These are phyloP conservation scores for Chamaenerion angustifolium DNA, from an alignment of 345 rosid genomes.

Conservation along the genomic window DNA sequence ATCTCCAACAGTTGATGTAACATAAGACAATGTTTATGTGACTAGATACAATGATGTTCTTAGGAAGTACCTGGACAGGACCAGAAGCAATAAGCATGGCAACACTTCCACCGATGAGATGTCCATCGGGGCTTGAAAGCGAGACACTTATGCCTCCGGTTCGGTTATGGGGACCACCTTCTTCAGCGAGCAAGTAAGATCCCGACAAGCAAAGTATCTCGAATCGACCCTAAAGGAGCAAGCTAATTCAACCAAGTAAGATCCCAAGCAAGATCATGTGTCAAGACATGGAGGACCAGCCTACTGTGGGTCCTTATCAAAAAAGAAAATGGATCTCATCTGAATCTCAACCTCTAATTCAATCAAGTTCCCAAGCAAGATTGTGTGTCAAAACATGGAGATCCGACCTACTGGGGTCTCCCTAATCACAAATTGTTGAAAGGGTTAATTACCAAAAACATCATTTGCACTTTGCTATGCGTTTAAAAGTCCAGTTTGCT, in stretches of 20 bases:
- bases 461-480: too few relatives aligned
- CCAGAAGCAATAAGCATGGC: slow-evolving; percentile 70
- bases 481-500: too few relatives aligned
- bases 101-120: slow-evolving; percentile 80
- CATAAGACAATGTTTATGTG: neutral
- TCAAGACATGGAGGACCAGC: too few relatives aligned
- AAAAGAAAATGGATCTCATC: too few relatives aligned
- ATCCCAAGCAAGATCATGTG: neutral
- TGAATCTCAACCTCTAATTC: too few relatives aligned
- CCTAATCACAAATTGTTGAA: too few relatives aligned
- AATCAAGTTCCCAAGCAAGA: too few relatives aligned
- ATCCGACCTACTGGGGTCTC: too few relatives aligned
- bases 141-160: slow-evolving; percentile 92
- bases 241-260: slow-evolving; percentile 19
- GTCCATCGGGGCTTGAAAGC: slow-evolving; percentile 84
- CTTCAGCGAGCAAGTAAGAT: slow-evolving; percentile 81
- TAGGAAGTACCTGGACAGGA: slow-evolving; percentile 57
- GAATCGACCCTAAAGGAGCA: slow-evolving; percentile 56
- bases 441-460: too few relatives aligned
- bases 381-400: too few relatives aligned
- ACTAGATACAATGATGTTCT: too few relatives aligned
- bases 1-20: neutral
- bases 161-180: slow-evolving; percentile 66
- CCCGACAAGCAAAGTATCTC: slow-evolving; percentile 94
- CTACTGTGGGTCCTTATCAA: too few relatives aligned